Conservation (phyloP, 2,329 filamentous ascomycete species). For the Claviceps pazoutovae region DNA sequence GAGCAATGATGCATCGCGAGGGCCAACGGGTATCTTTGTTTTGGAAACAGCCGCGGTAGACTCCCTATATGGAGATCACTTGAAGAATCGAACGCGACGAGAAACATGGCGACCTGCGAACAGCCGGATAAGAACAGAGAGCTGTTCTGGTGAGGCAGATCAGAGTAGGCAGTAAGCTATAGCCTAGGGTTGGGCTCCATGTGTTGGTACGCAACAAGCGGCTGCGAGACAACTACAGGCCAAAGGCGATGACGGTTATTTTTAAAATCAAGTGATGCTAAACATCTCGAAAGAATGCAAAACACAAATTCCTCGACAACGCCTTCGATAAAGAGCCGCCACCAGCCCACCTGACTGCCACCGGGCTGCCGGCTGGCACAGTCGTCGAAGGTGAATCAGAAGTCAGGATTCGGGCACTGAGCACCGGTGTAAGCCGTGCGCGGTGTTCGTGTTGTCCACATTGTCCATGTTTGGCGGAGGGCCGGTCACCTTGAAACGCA, state of each 20-base stretch:
- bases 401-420: constrained; percentile 2
- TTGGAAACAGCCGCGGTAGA: not conserved
- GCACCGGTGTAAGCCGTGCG: constrained; percentile 2
- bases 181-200: not conserved
- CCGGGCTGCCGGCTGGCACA: constrained; percentile 1
- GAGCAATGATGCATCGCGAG: not conserved
- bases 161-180: not conserved
- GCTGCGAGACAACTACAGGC: not conserved
- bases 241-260: not conserved
- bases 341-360: not conserved
- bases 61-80: not conserved
- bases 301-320: not conserved
- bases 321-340: not conserved
- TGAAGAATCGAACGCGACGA: not conserved
- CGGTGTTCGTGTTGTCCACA: not conserved
- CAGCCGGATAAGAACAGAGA: not conserved
- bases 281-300: not conserved
- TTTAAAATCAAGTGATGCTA: not conserved
- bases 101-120: not conserved
- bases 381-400: not conserved
- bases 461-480: not conserved
- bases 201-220: not conserved
- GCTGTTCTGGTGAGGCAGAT: not conserved
- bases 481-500: not conserved
- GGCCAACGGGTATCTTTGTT: not conserved